phyloP scores from a whole-genome alignment of 345 rosid species.

The Diplotaxis tenuifolia region DNA sequence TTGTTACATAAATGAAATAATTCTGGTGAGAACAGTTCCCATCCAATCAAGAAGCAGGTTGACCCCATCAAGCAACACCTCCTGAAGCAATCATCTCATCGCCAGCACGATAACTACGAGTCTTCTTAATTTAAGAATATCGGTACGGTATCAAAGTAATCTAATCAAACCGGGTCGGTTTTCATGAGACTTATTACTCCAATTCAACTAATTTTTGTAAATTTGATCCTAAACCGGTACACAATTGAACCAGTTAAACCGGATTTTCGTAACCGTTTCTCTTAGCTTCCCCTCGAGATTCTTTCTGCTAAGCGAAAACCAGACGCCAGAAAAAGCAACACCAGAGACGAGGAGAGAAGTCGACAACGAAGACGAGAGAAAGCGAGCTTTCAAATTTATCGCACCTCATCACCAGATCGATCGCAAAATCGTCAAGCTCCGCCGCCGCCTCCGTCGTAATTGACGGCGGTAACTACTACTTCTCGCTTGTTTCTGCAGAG shows the following conservation, averaged over 20 bases:
- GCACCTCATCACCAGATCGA: too few relatives aligned
- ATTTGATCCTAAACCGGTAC: conserved; percentile 6
- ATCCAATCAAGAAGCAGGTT: conserved; percentile 33
- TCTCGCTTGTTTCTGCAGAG: conserved; percentile 13
- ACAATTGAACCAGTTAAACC: neutral
- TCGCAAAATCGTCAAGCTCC: conserved; percentile 23
- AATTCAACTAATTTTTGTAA: neutral
- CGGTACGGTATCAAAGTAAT: conserved; percentile 9
- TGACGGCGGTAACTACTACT: conserved; percentile 30
- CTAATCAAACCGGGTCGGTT: neutral
- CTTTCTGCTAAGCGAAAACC: conserved; percentile 35
- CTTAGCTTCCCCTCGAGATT: conserved; percentile 33
- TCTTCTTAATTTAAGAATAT: conserved; percentile 12
- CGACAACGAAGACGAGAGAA: conserved; percentile 25
- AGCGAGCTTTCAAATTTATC: too few relatives aligned
- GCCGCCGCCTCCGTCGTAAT: conserved; percentile 33
- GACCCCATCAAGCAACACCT: conserved; percentile 36
- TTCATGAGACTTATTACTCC: neutral
- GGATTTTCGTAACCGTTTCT: conserved; percentile 33
- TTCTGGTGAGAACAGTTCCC: conserved; percentile 19
- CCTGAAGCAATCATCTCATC: conserved; percentile 36
- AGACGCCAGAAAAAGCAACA: conserved; percentile 36
- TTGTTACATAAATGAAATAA: neutral
- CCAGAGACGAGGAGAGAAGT: conserved; percentile 24
- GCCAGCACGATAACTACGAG: conserved; percentile 24